These are phyloP conservation scores for Boletus sensibilis DNA, from an alignment of 768 basidiomycete species.

Conservation along the genomic window DNA sequence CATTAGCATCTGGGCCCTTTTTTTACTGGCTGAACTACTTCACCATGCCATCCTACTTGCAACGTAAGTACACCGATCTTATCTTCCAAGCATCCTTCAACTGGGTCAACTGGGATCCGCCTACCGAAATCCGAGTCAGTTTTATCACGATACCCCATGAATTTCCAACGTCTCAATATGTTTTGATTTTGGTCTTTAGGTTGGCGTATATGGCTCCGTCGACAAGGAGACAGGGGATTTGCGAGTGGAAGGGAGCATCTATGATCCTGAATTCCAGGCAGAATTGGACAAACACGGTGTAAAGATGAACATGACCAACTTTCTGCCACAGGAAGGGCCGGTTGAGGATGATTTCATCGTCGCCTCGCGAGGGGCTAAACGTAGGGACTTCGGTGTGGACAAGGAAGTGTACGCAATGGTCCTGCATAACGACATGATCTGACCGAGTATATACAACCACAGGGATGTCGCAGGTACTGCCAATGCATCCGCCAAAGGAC, in stretches of 20 bases:
- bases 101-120: conserved; percentile 40
- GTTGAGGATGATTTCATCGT: conserved; percentile 29
- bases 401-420: conserved; percentile 19
- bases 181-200: conserved; percentile 16
- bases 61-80: conserved; percentile 38
- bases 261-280: conserved; percentile 24
- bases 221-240: conserved; percentile 33
- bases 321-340: conserved; percentile 14
- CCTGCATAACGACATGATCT: background rate
- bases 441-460: background rate
- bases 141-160: background rate
- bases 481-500: conserved; percentile 29
- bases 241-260: conserved; percentile 35
- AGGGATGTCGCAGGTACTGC: conserved; percentile 20
- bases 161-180: background rate
- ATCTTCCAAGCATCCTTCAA: conserved; percentile 31
- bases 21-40: too few relatives aligned
- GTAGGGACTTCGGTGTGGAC: conserved; percentile 3
- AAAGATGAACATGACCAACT: conserved; percentile 14
- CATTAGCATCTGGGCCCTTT: too few relatives aligned
- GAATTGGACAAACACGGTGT: conserved; percentile 14
- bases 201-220: conserved; percentile 37
- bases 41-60: conserved; percentile 11
- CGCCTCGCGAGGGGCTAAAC: conserved; percentile 18
- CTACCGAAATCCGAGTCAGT: conserved; percentile 25